Base-by-base conservation (phyloP, 768 basidiomycete species). In the Tulasnella sp. region DNA sequence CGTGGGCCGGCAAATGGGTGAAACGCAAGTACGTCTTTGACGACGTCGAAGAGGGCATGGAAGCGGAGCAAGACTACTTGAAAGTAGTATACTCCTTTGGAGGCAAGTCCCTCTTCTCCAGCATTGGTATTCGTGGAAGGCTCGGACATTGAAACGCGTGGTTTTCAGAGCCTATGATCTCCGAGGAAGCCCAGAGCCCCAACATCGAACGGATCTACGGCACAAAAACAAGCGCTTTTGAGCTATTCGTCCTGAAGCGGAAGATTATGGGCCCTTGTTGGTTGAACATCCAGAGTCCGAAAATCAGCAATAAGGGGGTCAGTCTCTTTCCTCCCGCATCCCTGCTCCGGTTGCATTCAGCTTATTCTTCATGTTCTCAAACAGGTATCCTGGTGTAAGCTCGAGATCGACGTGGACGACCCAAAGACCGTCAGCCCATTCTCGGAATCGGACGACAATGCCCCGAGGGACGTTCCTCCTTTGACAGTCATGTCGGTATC, bases 251-350 rank as follows among this genome's bases (percentile, higher is more conserved):
- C 2, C 82, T 99, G 71, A 99, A 99, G 85, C 91, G 96, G 42
- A 98, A 97, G 86, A 98, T 99, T 79, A 98, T 98, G 96, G 98
- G 98, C 0, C 97, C 98, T 0, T 99, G 98, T 84, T 99, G 98
- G 98, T 87, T 99, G 71, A 89, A 92, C 78, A 89, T 99, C 81
- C 92, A 93, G 85, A 89, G 92, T 71, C 92, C 93, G 1, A 85
- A 88, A 34, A 86, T 97, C 24, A 94, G 93, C 74, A 86, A 91
- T 82, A 92, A 94, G 85, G 94, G 93, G 1, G 96, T 98, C 84
- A 76, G 92, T 85, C 19, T 19, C 6, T 79, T 42, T 39, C 39
- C 24, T 31, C 21, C 21, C 76, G 6, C 31, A 18, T 62, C 34
- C 10, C n/a, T 19, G 21, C 38, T 34, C 31, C 48, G 24, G 31